phyloP scores from a whole-genome alignment of 352 stramenopile genomes.

The Pythium scleroteichum region DNA sequence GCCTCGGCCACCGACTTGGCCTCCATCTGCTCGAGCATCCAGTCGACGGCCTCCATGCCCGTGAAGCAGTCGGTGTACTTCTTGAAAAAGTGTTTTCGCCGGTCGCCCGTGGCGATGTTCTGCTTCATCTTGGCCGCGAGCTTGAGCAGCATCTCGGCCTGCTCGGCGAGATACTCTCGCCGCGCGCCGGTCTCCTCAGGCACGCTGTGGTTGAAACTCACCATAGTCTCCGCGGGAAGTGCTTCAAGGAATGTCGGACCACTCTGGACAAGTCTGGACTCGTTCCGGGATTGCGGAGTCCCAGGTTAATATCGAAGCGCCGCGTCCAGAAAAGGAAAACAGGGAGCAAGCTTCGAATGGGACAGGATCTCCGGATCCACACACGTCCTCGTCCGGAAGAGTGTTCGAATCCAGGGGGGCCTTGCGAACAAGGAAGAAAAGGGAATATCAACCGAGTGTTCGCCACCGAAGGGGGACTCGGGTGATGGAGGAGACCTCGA shows the following conservation, averaged over 20 bases:
- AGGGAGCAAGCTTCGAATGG: neutral
- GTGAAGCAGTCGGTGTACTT: conserved; percentile 84
- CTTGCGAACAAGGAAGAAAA: conserved; percentile 25
- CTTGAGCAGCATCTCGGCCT: conserved; percentile 67
- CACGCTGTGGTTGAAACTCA: conserved; percentile 33
- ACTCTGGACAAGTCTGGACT: conserved; percentile 10
- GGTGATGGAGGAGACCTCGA: conserved; percentile 9
- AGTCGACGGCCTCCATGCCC: conserved; percentile 83
- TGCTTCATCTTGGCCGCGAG: conserved; percentile 80
- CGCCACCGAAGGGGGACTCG: neutral
- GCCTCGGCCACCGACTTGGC: conserved; percentile 77
- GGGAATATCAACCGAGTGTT: conserved; percentile 22
- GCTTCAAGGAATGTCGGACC: conserved; percentile 10
- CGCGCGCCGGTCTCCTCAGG: conserved; percentile 27
- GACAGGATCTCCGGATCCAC: neutral
- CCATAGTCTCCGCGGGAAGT: conserved; percentile 13
- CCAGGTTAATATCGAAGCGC: neutral
- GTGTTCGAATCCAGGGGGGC: neutral
- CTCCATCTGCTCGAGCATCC: conserved; percentile 87
- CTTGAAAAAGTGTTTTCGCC: conserved; percentile 75
- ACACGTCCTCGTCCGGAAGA: neutral
- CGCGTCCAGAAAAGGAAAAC: conserved; percentile 7
- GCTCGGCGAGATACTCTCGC: conserved; percentile 42
- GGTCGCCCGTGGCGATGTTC: conserved; percentile 73
- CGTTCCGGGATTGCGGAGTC: neutral